phyloP scores from a whole-genome alignment of 257 asterid species.

The Avicennia marina region DNA sequence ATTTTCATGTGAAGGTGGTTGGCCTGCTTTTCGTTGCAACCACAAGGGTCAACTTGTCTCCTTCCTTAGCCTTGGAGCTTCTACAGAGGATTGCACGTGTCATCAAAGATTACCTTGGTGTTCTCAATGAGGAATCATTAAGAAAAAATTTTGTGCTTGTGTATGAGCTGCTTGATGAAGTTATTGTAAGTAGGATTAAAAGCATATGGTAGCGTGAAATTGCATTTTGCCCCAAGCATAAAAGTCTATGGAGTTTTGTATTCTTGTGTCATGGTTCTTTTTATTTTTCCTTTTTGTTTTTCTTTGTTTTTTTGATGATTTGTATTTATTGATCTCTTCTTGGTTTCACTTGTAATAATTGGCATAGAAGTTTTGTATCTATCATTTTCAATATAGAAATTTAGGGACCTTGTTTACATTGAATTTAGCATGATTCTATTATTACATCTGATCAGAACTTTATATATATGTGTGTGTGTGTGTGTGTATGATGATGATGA shows the following conservation, averaged over 20 bases:
- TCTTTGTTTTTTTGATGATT: no score
- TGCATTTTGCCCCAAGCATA: constrained; percentile 7
- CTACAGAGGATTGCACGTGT: constrained; percentile 97
- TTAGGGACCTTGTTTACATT: constrained; percentile 3
- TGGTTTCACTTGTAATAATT: no score
- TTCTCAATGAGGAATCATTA: constrained; percentile 89
- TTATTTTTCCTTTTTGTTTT: neutral
- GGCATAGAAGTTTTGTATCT: neutral
- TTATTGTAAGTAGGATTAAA: constrained; percentile 61
- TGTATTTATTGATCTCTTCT: no score
- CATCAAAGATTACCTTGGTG: constrained; percentile 94
- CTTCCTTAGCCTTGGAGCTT: constrained; percentile 95
- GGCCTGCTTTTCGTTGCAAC: constrained; percentile 96
- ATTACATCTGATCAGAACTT: constrained; percentile 4
- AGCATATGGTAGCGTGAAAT: neutral
- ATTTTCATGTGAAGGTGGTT: constrained; percentile 94
- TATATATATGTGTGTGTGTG: no score
- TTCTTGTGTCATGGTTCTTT: constrained; percentile 7
- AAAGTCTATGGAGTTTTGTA: neutral
- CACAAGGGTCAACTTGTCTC: constrained; percentile 77
- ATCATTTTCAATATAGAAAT: no score
- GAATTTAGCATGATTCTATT: constrained; percentile 2
- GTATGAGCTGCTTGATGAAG: constrained; percentile 97
- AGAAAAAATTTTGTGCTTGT: constrained; percentile 96
- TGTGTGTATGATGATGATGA: no score